These are phyloP conservation scores for Fraxinus floribunda DNA, from an alignment of 305 asterid genomes.

Conservation along the genomic window DNA sequence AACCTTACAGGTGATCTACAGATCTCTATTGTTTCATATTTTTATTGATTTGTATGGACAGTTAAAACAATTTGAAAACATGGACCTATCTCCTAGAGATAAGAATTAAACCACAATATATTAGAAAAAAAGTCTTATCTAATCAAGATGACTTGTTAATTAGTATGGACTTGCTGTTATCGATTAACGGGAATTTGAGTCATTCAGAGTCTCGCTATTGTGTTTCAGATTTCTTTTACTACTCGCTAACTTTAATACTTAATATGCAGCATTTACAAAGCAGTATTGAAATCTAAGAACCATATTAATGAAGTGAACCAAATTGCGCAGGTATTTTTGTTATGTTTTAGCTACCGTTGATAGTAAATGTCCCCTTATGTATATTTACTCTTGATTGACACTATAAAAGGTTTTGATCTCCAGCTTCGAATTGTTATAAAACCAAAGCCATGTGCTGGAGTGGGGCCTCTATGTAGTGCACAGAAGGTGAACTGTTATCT, in stretches of 20 bases:
- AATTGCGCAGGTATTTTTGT: conserved; percentile 67
- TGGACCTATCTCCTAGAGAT: too few relatives aligned
- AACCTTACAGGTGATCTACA: conserved; percentile 72
- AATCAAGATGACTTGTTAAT: too few relatives aligned
- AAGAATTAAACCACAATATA: too few relatives aligned
- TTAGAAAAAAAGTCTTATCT: too few relatives aligned
- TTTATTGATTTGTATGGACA: too few relatives aligned
- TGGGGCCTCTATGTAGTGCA: conserved; percentile 76
- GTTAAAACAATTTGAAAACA: too few relatives aligned
- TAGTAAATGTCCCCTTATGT: conserved; percentile 20
- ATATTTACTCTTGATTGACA: conserved; percentile 20
- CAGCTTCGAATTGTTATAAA: conserved; percentile 85
- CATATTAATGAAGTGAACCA: conserved; percentile 84
- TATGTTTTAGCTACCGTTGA: conserved; percentile 19
- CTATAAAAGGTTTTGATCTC: conserved; percentile 27
- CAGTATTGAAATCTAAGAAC: conserved; percentile 66
- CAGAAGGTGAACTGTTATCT: conserved; percentile 60
- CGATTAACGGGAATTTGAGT: too few relatives aligned
- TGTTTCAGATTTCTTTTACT: too few relatives aligned
- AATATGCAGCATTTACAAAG: conserved; percentile 68
- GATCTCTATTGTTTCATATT: conserved; percentile 1
- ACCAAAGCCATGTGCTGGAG: conserved; percentile 83
- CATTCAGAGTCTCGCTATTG: too few relatives aligned
- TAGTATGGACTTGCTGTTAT: too few relatives aligned
- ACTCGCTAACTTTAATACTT: too few relatives aligned